Base-by-base conservation (phyloP, 1,139 yeast species). In the Candida sojae region DNA sequence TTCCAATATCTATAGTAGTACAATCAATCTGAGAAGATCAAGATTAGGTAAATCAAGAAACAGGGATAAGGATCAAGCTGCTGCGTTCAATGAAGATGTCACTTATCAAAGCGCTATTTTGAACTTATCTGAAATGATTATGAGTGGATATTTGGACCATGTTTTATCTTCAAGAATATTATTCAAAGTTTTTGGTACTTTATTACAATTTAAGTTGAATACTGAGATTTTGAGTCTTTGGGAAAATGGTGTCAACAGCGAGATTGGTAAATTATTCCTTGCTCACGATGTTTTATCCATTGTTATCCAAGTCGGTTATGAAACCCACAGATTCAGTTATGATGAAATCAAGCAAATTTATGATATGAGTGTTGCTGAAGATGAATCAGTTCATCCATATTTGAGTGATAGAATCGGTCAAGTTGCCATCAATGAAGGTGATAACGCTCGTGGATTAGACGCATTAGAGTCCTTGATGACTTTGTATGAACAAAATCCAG, bases 251-350 rank as follows among this genome's bases (percentile, higher is more conserved):
- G 74, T 75, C 42, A 69, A 66, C 52, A 68, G 68, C 52, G 56
- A 56, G 2, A 57, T 55, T 25, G 70, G 71, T 26, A 50, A 57
- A 17, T 49, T 67, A 31, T 75, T 64, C 57, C 71, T 64, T 64
- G 73, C 73, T 58, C 88, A 83, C 53, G 72, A 73, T 51, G 87
- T 87, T 13, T 82, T 88, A 55, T 89, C 95, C 30, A 81, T 85
- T 8, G 79, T 88, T 34, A 75, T 89, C 59, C 91, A 91, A 31
- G 75, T 86, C 39, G 78, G 90, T 53, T 84, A 77, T 55, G 82
- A 81, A 51, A 73, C 79, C 46, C 83, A 86, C 43, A 79, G 86
- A 56, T 79, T 79, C 48, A 69, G 80, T 25, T 86, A 87, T 59
- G 83, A 81, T 42, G 90, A 86, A 55, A 61, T 74, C 38, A 56